phyloP scores from a whole-genome alignment of 495 filamentous ascomycete species.

The Umbilicaria muhlenbergii region DNA sequence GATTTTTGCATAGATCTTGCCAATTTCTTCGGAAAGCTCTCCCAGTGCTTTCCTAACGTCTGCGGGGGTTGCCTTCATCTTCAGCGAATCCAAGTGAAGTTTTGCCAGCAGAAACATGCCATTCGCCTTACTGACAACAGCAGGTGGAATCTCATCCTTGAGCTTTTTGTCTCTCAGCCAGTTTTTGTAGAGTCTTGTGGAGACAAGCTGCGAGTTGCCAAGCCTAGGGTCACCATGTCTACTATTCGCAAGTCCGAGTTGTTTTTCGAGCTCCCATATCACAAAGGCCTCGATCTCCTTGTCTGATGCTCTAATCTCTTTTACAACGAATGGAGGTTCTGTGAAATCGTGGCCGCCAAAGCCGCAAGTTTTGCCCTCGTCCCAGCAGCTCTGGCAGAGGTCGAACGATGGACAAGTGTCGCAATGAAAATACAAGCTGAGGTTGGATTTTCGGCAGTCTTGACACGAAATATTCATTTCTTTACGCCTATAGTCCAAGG shows the following conservation, averaged over 20 bases:
- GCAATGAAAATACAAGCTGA: conserved; percentile 1
- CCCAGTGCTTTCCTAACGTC: conserved; percentile 9
- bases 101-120: conserved; percentile 15
- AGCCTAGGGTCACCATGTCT: background rate
- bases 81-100: conserved; percentile 11
- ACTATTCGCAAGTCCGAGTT: conserved; percentile 1
- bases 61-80: conserved; percentile 1
- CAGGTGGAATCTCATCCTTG: conserved; percentile 5
- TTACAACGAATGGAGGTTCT: conserved; percentile 1
- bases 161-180: conserved; percentile 6
- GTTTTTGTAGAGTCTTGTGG: conserved; percentile 8
- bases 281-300: conserved; percentile 5
- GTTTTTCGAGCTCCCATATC: background rate
- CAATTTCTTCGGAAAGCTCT: conserved; percentile 9
- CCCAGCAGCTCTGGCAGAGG: background rate
- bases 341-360: background rate
- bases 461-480: conserved; percentile 1
- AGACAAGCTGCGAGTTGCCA: background rate
- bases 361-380: background rate
- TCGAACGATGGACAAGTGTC: background rate
- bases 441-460: background rate
- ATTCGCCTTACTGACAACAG: conserved; percentile 10
- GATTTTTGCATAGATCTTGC: conserved; percentile 11
- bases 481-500: background rate
- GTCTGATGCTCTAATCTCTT: conserved; percentile 4